Percentiles rank a stretch among this genome's conserved stretches.
Conservation (phyloP, 1,139 yeast species). For the Candida smagusa region DNA sequence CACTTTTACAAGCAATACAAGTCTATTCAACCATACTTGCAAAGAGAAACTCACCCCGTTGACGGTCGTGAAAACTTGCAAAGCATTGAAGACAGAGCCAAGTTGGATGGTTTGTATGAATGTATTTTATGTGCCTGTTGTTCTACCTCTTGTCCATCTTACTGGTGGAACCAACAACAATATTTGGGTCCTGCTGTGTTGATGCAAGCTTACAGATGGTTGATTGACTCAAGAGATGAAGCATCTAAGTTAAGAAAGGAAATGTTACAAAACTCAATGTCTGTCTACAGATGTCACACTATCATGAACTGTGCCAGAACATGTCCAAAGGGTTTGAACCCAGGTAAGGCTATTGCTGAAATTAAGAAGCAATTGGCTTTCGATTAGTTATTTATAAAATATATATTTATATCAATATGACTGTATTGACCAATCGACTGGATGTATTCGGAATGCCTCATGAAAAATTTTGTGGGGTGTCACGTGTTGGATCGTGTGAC, state of each 20-base stretch:
- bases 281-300: conserved; percentile 97
- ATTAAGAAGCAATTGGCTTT: conserved; percentile 91
- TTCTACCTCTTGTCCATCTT: conserved; percentile 97
- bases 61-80: conserved; percentile 95
- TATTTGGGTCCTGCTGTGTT: conserved; percentile 97
- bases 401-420: no score
- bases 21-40: conserved; percentile 95
- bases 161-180: conserved; percentile 99
- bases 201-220: conserved; percentile 99
- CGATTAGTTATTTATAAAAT: conserved; percentile 34
- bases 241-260: conserved; percentile 79
- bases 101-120: conserved; percentile 94
- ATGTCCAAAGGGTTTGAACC: conserved; percentile 98
- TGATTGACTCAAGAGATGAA: conserved; percentile 94
- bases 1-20: conserved; percentile 98
- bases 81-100: conserved; percentile 89
- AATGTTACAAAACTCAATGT: conserved; percentile 95
- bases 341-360: conserved; percentile 96
- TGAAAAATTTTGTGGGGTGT: no score
- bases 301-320: conserved; percentile 98
- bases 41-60: conserved; percentile 73
- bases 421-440: no score
- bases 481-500: no score
- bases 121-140: conserved; percentile 99
- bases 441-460: no score